Percentiles rank a stretch among this genome's conserved stretches.
These are phyloP conservation scores for Botryosphaeria dothidea DNA, from an alignment of 2,329 filamentous ascomycete genomes.

Conservation along the genomic window DNA sequence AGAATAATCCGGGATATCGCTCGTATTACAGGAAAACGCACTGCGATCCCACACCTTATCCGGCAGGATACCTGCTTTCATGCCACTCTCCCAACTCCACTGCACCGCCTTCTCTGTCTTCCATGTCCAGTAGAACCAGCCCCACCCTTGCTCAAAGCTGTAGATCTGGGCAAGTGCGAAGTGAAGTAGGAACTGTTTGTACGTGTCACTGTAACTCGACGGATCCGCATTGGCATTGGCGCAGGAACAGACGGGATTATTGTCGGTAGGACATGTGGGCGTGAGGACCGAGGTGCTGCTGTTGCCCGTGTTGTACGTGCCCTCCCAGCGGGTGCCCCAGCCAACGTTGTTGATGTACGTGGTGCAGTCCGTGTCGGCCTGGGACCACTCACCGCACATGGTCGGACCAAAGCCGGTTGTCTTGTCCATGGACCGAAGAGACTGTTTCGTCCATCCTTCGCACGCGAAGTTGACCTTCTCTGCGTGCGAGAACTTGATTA, in stretches of 20 bases:
- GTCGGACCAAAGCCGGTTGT: slow-evolving; percentile 86
- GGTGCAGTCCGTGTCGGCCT: slow-evolving; percentile 95
- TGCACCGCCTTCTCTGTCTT: slow-evolving; percentile 81
- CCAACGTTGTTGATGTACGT: slow-evolving; percentile 85
- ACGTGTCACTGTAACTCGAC: slow-evolving; percentile 65
- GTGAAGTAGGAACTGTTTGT: slow-evolving; percentile 82
- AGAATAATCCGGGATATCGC: slow-evolving; percentile 42
- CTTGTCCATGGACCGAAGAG: slow-evolving; percentile 69
- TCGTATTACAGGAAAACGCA: slow-evolving; percentile 42
- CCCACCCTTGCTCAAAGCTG: slow-evolving; percentile 88
- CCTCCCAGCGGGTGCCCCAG: slow-evolving; percentile 87
- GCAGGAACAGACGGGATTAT: slow-evolving; percentile 70
- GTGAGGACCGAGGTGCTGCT: slow-evolving; percentile 61
- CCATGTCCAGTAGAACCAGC: slow-evolving; percentile 99
- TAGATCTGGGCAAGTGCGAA: slow-evolving; percentile 97
- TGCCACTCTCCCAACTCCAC: slow-evolving; percentile 88
- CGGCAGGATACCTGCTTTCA: slow-evolving; percentile 78
- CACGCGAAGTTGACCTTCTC: slow-evolving; percentile 88
- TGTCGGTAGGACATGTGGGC: slow-evolving; percentile 70
- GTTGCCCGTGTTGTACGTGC: slow-evolving; percentile 74
- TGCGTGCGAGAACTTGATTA: slow-evolving; percentile 78
- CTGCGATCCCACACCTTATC: slow-evolving; percentile 42
- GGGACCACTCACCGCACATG: slow-evolving; percentile 94
- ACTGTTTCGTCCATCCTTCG: slow-evolving; percentile 80
- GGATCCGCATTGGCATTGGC: slow-evolving; percentile 73